A percentile compares a stretch with the other conserved stretches of the same genome.
These are phyloP conservation scores for Triglochin maritima DNA, from an alignment of 106 monocot genomes.

Conservation along the genomic window DNA sequence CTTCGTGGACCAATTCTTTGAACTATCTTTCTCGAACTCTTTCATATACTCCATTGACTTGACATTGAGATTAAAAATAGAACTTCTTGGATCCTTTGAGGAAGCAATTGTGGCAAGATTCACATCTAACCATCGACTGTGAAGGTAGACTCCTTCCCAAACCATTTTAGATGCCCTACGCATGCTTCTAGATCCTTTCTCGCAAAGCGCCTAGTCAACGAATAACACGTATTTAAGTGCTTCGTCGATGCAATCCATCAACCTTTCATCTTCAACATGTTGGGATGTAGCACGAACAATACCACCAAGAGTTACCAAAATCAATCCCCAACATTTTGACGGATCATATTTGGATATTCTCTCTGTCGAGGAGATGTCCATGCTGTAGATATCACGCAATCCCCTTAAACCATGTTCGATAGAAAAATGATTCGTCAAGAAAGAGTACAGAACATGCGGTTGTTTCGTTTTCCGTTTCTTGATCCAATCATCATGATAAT, in stretches of 20 bases:
- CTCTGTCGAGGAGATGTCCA: background rate
- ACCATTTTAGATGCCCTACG: background rate
- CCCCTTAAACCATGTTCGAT: background rate
- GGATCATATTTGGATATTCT: background rate
- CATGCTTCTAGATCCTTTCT: slow-evolving; percentile 3
- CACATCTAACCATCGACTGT: slow-evolving; percentile 3
- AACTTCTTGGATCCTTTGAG: background rate
- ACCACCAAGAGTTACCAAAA: background rate
- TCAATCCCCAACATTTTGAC: slow-evolving; percentile 11
- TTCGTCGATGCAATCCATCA: background rate
- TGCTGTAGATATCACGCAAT: background rate
- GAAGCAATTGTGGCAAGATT: background rate
- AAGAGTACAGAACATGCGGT: background rate
- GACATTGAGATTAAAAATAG: background rate
- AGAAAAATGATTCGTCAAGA: background rate
- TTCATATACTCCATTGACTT: background rate
- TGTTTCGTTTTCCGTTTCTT: background rate
- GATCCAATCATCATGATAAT: background rate
- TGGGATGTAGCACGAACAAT: background rate
- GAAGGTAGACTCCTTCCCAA: background rate
- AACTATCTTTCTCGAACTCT: background rate
- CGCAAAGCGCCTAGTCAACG: slow-evolving; percentile 6
- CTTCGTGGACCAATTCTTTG: background rate
- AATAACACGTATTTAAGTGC: slow-evolving; percentile 4
- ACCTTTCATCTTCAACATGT: no score